A percentile compares a stretch with the other conserved stretches of the same genome.
Evolutionary conservation across 169 alveolate species (phyloP).

Genomic region (Babesia divergens): DNA sequence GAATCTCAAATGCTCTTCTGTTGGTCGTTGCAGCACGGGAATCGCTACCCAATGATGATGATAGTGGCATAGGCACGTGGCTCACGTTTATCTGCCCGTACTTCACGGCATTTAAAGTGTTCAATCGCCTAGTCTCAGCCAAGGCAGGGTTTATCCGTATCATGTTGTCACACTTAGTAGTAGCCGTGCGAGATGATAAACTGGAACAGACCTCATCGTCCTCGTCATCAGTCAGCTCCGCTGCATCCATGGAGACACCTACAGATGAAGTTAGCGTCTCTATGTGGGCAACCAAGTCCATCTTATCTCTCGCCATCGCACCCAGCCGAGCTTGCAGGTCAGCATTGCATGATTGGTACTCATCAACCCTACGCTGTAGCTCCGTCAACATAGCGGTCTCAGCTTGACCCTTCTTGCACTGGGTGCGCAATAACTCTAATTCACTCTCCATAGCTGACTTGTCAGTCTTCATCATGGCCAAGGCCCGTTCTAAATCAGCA

Average conservation of each 20-base stretch:
- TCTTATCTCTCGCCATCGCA: conserved; percentile 16
- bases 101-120: conserved; percentile 50
- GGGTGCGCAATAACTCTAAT: conserved; percentile 1
- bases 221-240: background rate
- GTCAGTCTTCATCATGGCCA: background rate
- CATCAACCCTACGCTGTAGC: background rate
- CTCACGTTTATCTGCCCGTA: conserved; percentile 8
- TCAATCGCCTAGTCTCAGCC: conserved; percentile 51
- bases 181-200: conserved; percentile 2
- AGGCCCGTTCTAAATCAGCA: conserved; percentile 15
- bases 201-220: background rate
- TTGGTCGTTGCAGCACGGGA: background rate
- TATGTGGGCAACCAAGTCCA: conserved; percentile 7
- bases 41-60: background rate
- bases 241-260: background rate
- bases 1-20: background rate
- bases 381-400: background rate
- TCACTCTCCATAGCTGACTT: background rate
- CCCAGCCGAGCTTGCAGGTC: conserved; percentile 12
- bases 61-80: background rate
- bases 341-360: background rate
- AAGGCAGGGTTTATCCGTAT: conserved; percentile 40
- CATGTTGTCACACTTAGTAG: conserved; percentile 35
- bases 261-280: conserved; percentile 16
- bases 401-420: background rate